Evolutionary conservation across 208 protist genomes (phyloP).

Genomic region (Trichomonas tenax): DNA sequence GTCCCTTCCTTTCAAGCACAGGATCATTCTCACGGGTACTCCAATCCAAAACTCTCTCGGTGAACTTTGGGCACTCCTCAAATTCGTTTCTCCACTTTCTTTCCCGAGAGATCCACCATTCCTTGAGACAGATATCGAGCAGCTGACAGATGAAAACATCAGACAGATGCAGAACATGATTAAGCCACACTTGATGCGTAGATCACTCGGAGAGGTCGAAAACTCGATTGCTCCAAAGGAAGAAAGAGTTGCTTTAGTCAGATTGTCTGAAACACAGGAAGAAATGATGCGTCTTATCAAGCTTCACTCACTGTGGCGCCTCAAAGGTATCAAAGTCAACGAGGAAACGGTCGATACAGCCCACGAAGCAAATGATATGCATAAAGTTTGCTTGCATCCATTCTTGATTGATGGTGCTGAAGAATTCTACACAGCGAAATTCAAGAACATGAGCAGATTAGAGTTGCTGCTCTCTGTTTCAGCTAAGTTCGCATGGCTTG

Average conservation of each 20-base stretch:
- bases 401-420: conserved; percentile 81
- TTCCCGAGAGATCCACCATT: conserved; percentile 45
- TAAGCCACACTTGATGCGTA: background rate
- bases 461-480: background rate
- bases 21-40: conserved; percentile 84
- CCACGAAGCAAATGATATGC: conserved; percentile 39
- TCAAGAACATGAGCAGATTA: background rate
- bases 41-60: conserved; percentile 87
- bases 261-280: conserved; percentile 26
- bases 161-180: background rate
- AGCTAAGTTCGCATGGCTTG: conserved; percentile 29
- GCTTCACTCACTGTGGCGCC: background rate
- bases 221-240: conserved; percentile 27
- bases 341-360: background rate
- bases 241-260: conserved; percentile 33
- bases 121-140: background rate
- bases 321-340: background rate
- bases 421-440: conserved; percentile 32
- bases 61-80: conserved; percentile 90
- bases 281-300: conserved; percentile 3
- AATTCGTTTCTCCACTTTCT: conserved; percentile 75
- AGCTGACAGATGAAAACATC: background rate
- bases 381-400: conserved; percentile 71
- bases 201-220: conserved; percentile 20
- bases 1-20: background rate